These are phyloP conservation scores for Elongisporangium prolatum DNA, from an alignment of 352 stramenopile species.

Conservation along the genomic window DNA sequence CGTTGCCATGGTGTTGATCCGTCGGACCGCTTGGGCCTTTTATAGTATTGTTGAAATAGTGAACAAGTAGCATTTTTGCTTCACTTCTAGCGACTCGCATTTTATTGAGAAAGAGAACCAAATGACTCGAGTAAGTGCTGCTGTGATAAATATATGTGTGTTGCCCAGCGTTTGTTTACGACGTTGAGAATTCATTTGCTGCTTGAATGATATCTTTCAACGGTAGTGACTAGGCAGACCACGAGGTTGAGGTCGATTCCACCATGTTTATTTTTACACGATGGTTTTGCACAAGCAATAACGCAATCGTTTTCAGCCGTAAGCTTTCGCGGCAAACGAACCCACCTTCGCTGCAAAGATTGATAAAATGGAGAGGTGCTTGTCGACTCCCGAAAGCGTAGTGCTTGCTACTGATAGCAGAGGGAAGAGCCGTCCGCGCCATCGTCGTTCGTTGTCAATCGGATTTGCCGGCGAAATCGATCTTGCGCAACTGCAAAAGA, in stretches of 20 bases:
- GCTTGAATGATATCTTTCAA: not conserved
- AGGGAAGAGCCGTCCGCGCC: slow-evolving; percentile 8
- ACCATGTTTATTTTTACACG: not conserved
- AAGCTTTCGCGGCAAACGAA: not conserved
- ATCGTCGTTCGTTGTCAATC: slow-evolving; percentile 37
- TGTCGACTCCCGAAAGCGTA: not conserved
- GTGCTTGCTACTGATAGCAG: not conserved
- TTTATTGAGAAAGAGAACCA: not conserved
- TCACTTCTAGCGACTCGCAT: not conserved
- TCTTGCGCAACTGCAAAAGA: slow-evolving; percentile 27
- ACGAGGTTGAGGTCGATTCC: not conserved
- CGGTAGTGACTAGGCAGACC: not conserved
- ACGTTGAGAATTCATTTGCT: not conserved
- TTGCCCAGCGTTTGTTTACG: not conserved
- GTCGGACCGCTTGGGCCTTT: not conserved
- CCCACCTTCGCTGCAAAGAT: not conserved
- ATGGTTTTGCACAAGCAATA: not conserved
- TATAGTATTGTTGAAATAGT: slow-evolving; percentile 2
- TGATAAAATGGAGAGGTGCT: not conserved
- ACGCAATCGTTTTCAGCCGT: not conserved
- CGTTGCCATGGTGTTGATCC: not conserved
- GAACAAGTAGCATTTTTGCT: not conserved
- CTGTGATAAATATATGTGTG: not conserved
- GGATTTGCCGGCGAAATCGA: slow-evolving; percentile 24
- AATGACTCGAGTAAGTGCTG: not conserved